A percentile compares a stretch with the other conserved stretches of the same genome.
Conservation (phyloP, 768 basidiomycete genomes). For the Lactarius sp. region DNA sequence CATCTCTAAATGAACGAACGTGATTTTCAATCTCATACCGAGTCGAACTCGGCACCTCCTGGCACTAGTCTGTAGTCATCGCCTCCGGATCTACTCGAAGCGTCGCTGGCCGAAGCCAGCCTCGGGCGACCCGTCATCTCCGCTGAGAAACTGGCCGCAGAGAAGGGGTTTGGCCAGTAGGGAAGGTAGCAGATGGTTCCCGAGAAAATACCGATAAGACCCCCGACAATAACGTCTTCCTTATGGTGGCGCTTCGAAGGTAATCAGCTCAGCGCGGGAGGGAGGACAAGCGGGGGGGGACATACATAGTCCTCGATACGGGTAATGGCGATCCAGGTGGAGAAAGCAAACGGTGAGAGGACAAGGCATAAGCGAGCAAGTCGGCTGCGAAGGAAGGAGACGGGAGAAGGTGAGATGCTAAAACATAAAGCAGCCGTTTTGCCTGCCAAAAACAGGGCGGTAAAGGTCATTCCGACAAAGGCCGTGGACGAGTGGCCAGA, state of each 20-base stretch:
- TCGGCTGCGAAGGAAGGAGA: conserved; percentile 43
- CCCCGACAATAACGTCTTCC: conserved; percentile 64
- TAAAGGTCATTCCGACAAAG: conserved; percentile 59
- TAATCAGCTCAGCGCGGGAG: conserved; percentile 6
- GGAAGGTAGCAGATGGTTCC: conserved; percentile 49
- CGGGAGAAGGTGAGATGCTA: conserved; percentile 33
- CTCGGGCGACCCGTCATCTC: conserved; percentile 38
- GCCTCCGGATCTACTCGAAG: conserved; percentile 25
- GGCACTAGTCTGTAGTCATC: conserved; percentile 44
- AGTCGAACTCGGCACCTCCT: not conserved
- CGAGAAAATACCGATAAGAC: conserved; percentile 49
- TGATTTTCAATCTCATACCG: conserved; percentile 2
- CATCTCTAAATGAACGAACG: not conserved
- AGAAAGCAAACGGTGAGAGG: conserved; percentile 49
- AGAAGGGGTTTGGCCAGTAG: conserved; percentile 64
- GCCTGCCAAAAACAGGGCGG: conserved; percentile 59
- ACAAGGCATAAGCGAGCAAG: conserved; percentile 45
- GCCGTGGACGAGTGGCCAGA: conserved; percentile 67
- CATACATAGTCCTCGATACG: conserved; percentile 63
- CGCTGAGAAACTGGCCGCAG: conserved; percentile 34
- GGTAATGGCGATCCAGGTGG: conserved; percentile 56
- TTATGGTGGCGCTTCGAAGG: conserved; percentile 54
- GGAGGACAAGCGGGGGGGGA: conserved; percentile 20
- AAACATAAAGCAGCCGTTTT: conserved; percentile 59
- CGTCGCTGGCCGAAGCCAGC: conserved; percentile 36